Evolutionary conservation across 2,329 filamentous ascomycete species (phyloP).

Genomic region (Ascosphaera pollenicola): DNA sequence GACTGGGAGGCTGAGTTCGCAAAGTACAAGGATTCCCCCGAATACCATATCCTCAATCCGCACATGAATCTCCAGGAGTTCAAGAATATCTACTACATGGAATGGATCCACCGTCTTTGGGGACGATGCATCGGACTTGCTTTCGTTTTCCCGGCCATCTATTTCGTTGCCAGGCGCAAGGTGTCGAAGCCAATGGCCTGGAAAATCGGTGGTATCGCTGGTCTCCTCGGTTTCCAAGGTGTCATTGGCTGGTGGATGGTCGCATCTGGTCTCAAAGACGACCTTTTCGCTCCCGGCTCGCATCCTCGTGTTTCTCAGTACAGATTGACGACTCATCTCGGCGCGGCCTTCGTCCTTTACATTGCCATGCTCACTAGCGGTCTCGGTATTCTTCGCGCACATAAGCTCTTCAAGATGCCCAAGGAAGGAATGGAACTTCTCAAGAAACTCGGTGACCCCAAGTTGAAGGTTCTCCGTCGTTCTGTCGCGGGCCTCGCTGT

Average conservation of each 20-base stretch:
- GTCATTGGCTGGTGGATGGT: slow-evolving; percentile 99
- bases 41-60: slow-evolving; percentile 80
- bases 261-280: slow-evolving; percentile 83
- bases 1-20: slow-evolving; percentile 88
- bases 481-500: slow-evolving; percentile 47
- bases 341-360: slow-evolving; percentile 81
- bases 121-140: slow-evolving; percentile 76
- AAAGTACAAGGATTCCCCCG: slow-evolving; percentile 79
- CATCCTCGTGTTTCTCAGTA: slow-evolving; percentile 92
- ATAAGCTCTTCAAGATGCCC: slow-evolving; percentile 47
- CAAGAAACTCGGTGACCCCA: slow-evolving; percentile 39
- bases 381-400: slow-evolving; percentile 59
- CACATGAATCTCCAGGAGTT: slow-evolving; percentile 86
- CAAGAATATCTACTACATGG: slow-evolving; percentile 99
- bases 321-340: slow-evolving; percentile 70
- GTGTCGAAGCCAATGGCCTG: slow-evolving; percentile 59
- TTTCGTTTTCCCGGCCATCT: slow-evolving; percentile 69
- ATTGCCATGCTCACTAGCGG: slow-evolving; percentile 84
- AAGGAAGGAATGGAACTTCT: slow-evolving; percentile 38
- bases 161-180: slow-evolving; percentile 61
- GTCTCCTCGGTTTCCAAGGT: slow-evolving; percentile 83
- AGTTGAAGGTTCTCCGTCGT: slow-evolving; percentile 50
- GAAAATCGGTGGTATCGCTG: slow-evolving; percentile 62
- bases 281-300: slow-evolving; percentile 74
- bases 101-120: slow-evolving; percentile 93